Conservation (phyloP, 805 yeast genomes). For the Candida ortonii region DNA sequence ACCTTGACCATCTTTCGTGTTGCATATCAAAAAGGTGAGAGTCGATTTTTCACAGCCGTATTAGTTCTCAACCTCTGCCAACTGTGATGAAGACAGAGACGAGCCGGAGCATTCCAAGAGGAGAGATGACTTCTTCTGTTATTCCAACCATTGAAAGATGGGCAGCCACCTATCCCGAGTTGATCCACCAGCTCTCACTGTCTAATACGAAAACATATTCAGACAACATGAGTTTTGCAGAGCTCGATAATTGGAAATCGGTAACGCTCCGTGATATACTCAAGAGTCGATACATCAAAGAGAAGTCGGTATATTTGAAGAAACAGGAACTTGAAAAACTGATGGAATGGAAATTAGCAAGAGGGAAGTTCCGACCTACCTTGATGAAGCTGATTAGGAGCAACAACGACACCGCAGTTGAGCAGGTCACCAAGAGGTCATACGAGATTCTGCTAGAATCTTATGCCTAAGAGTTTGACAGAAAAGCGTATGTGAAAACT, state of each 20-base stretch:
- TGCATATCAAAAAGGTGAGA: too few relatives aligned
- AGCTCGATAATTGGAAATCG: conserved; percentile 40
- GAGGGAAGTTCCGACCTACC: conserved; percentile 44
- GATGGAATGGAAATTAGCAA: conserved; percentile 49
- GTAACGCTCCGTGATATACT: conserved; percentile 31
- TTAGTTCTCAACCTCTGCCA: too few relatives aligned
- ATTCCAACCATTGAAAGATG: too few relatives aligned
- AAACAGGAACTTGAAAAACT: conserved; percentile 39
- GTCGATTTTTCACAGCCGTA: too few relatives aligned
- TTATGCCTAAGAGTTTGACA: conserved; percentile 2
- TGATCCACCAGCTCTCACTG: too few relatives aligned
- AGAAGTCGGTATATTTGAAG: conserved; percentile 22
- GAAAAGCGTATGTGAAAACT: conserved; percentile 17
- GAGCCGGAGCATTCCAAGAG: too few relatives aligned
- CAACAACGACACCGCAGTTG: conserved; percentile 34
- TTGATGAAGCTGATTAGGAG: conserved; percentile 40
- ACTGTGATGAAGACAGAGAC: too few relatives aligned
- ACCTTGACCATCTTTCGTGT: too few relatives aligned
- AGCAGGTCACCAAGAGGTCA: conserved; percentile 32
- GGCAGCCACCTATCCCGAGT: too few relatives aligned
- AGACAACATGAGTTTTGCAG: conserved; percentile 27
- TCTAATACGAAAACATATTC: conserved; percentile 15
- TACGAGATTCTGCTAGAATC: conserved; percentile 14
- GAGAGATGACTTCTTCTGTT: too few relatives aligned
- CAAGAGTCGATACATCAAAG: conserved; percentile 23